These are phyloP conservation scores for Apiospora phragmitis DNA, from an alignment of 2,329 filamentous ascomycete species.

Conservation along the genomic window DNA sequence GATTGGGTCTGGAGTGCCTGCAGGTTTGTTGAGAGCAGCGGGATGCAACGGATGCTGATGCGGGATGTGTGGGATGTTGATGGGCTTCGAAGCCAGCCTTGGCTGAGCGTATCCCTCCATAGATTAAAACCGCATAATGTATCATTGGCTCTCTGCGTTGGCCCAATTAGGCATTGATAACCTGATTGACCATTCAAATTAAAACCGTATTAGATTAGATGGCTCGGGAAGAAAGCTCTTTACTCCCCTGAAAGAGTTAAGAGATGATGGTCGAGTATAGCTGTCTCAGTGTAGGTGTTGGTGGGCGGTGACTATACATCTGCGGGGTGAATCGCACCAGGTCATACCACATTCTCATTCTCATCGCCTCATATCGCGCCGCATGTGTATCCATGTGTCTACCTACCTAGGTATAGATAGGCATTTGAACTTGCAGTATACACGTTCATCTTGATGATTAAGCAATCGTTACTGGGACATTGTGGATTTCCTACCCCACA, in stretches of 20 bases:
- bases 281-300: background rate
- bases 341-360: background rate
- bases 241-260: background rate
- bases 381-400: background rate
- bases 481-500: conserved; percentile 1
- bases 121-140: background rate
- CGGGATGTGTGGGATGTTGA: background rate
- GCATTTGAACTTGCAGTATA: background rate
- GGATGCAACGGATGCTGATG: background rate
- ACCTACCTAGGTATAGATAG: background rate
- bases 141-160: background rate
- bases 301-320: background rate
- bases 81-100: background rate
- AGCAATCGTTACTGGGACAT: background rate
- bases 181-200: background rate
- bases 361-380: background rate
- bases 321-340: background rate
- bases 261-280: background rate
- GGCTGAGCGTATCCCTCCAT: background rate
- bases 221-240: background rate
- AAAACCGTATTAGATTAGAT: background rate
- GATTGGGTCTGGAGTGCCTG: background rate
- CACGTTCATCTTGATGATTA: background rate
- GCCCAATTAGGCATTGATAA: background rate
- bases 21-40: background rate